Evolutionary conservation across 2,329 filamentous ascomycete genomes (phyloP).

Genomic region (Akanthomyces uredinophilus): DNA sequence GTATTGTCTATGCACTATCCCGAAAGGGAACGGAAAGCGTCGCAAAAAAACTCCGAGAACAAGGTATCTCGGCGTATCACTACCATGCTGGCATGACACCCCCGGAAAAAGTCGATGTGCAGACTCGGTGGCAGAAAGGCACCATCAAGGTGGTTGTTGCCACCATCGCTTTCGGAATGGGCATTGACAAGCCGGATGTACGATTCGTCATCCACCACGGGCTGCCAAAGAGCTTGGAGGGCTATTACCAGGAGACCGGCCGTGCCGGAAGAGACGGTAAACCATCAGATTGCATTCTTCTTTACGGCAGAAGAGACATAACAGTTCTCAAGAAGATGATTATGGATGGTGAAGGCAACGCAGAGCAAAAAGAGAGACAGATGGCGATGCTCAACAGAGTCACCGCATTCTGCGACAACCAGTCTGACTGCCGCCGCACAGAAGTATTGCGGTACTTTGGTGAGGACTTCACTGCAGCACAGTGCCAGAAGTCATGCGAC

Average conservation of each 20-base stretch:
- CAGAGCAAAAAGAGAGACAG: constrained; percentile 78
- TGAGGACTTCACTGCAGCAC: constrained; percentile 67
- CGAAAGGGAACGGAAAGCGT: constrained; percentile 77
- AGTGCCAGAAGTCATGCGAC: constrained; percentile 76
- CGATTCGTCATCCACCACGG: constrained; percentile 93
- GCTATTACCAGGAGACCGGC: constrained; percentile 97
- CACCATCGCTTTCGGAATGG: constrained; percentile 98
- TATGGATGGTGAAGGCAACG: constrained; percentile 67
- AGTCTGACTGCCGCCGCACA: constrained; percentile 76
- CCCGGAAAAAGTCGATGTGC: constrained; percentile 63
- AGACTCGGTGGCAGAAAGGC: constrained; percentile 78
- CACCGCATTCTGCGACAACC: constrained; percentile 84
- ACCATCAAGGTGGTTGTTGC: constrained; percentile 85
- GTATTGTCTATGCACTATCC: constrained; percentile 91
- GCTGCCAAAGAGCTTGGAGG: constrained; percentile 90
- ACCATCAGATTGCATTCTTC: constrained; percentile 83
- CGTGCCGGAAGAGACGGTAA: constrained; percentile 89
- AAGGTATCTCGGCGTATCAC: constrained; percentile 68
- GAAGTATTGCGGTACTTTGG: constrained; percentile 94
- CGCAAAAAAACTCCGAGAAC: constrained; percentile 60
- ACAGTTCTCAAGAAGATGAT: constrained; percentile 75
- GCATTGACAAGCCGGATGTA: constrained; percentile 97
- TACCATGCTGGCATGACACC: constrained; percentile 79
- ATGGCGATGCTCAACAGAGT: constrained; percentile 80
- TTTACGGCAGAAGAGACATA: constrained; percentile 77